Evolutionary conservation across 139 green algal species (phyloP).

Genomic region (Chlorella sorokiniana): DNA sequence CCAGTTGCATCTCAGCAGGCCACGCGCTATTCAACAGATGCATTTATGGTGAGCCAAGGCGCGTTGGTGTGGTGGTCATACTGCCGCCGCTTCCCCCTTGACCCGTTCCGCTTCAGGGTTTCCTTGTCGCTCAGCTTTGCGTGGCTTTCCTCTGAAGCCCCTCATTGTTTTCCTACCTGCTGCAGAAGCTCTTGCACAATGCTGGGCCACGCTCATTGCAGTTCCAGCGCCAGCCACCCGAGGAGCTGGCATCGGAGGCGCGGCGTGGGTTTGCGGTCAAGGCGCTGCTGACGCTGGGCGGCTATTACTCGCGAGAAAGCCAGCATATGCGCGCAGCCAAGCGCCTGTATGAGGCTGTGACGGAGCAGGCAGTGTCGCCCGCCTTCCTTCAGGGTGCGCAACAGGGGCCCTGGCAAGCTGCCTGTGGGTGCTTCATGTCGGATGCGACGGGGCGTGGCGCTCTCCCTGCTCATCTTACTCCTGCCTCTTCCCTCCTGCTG

Average conservation of each 20-base stretch:
- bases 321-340: conserved; percentile 32
- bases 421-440: no score
- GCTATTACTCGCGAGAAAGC: conserved; percentile 57
- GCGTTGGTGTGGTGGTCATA: no score
- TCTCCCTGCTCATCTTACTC: not conserved
- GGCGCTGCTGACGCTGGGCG: conserved; percentile 44
- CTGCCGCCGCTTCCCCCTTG: not conserved
- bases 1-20: not conserved
- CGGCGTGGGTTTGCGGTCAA: conserved; percentile 1
- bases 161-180: not conserved
- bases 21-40: not conserved
- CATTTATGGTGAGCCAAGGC: conserved; percentile 9
- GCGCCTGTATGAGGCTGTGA: conserved; percentile 11
- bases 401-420: not conserved
- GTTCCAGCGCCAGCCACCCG: conserved; percentile 16
- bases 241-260: not conserved
- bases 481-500: not conserved
- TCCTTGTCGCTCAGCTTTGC: no score
- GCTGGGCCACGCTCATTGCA: conserved; percentile 30
- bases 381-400: conserved; percentile 7
- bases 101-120: no score
- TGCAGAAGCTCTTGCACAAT: conserved; percentile 2
- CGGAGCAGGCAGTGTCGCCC: conserved; percentile 4
- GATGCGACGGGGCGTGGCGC: no score
- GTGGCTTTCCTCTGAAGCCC: no score